These are phyloP conservation scores for Diaporthe citri DNA, from an alignment of 2,329 filamentous ascomycete genomes.

Conservation along the genomic window DNA sequence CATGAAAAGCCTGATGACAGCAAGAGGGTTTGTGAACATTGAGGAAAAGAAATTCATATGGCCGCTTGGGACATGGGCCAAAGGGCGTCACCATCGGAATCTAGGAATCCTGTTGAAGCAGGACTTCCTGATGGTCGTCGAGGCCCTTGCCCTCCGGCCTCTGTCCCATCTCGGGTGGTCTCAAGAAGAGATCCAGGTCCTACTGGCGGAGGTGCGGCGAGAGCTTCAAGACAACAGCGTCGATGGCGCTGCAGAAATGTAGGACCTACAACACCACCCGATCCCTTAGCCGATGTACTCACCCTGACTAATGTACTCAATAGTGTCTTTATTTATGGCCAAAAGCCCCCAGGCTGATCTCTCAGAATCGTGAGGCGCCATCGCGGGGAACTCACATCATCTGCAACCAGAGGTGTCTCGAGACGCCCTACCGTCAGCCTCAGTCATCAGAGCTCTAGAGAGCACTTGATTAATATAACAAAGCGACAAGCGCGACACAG, in stretches of 20 bases:
- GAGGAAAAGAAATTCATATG: conserved; percentile 46
- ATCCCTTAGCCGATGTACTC: not conserved
- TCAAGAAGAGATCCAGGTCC: conserved; percentile 36
- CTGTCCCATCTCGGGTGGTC: conserved; percentile 36
- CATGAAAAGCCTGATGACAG: conserved; percentile 1
- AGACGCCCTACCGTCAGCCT: not conserved
- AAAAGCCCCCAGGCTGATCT: not conserved
- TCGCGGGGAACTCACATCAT: not conserved
- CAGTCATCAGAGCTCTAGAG: not conserved
- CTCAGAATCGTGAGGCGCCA: too few relatives aligned
- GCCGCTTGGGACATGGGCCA: conserved; percentile 45
- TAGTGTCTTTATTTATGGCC: conserved; percentile 20
- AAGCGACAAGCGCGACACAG: not conserved
- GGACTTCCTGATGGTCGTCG: conserved; percentile 42
- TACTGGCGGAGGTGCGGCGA: conserved; percentile 37
- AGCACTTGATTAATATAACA: too few relatives aligned
- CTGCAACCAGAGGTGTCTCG: not conserved
- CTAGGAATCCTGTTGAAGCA: conserved; percentile 37
- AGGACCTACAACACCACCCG: not conserved
- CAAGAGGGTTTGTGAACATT: conserved; percentile 44
- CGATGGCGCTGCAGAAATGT: conserved; percentile 32
- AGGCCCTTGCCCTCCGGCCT: conserved; percentile 30
- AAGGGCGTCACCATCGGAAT: conserved; percentile 45
- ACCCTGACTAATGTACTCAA: not conserved
- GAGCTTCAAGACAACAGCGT: conserved; percentile 38